Conservation (phyloP, 225 moss, liverwort and hornwort genomes). For the Sphagnum tenellum region DNA sequence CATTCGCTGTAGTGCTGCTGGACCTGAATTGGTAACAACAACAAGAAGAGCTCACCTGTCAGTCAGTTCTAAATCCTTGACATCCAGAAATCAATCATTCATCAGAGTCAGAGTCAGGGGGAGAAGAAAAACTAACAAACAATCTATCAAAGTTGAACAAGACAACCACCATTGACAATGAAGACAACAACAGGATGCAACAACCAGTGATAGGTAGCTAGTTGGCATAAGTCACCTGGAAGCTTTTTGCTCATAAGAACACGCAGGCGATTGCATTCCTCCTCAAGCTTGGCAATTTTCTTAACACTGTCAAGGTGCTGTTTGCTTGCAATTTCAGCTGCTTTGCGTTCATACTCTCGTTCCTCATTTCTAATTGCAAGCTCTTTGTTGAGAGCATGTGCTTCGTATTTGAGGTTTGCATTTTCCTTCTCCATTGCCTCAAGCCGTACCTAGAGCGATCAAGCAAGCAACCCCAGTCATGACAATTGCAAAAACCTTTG, state of each 20-base stretch:
- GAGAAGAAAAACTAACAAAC: too few species aligned
- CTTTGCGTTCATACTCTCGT: constrained; percentile 59
- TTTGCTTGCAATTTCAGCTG: constrained; percentile 52
- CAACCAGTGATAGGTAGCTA: too few species aligned
- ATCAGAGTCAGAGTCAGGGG: background rate
- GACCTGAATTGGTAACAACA: constrained; percentile 17
- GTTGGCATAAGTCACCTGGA: constrained; percentile 22
- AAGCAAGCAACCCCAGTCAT: too few species aligned
- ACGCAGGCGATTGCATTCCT: constrained; percentile 63
- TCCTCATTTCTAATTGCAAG: constrained; percentile 61
- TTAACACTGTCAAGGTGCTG: constrained; percentile 63
- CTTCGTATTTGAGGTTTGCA: constrained; percentile 56
- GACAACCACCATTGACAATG: too few species aligned
- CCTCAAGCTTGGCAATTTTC: constrained; percentile 65
- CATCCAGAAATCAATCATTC: background rate
- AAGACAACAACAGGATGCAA: too few species aligned
- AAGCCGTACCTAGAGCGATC: constrained; percentile 28
- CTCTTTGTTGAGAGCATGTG: constrained; percentile 64
- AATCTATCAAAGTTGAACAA: too few species aligned
- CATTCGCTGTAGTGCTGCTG: constrained; percentile 55
- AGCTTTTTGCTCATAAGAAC: constrained; percentile 60
- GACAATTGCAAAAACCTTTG: too few species aligned
- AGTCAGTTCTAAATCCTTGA: background rate
- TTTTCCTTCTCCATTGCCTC: constrained; percentile 62
- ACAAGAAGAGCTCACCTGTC: background rate